phyloP scores from a whole-genome alignment of 2,329 filamentous ascomycete genomes.

The Exophiala mesophila region DNA sequence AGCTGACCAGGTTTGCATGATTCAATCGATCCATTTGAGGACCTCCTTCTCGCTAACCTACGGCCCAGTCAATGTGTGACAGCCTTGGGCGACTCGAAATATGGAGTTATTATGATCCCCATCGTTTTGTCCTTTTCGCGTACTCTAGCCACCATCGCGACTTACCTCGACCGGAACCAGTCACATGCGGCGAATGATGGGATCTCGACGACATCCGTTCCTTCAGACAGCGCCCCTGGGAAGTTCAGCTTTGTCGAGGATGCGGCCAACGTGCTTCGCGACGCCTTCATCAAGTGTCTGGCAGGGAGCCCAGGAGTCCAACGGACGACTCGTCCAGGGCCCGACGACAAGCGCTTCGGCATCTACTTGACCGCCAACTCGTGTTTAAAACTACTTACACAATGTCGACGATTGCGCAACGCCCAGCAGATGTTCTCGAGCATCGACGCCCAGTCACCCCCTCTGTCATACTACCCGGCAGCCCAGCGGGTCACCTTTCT shows the following conservation, averaged over 20 bases:
- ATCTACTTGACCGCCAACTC: conserved; percentile 92
- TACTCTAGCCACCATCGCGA: conserved; percentile 74
- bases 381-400: conserved; percentile 80
- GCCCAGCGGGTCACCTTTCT: conserved; percentile 86
- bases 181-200: conserved; percentile 57
- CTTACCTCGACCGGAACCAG: conserved; percentile 74
- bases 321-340: conserved; percentile 45
- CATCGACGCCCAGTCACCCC: conserved; percentile 76
- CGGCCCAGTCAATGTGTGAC: conserved; percentile 67
- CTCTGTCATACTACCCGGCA: conserved; percentile 74
- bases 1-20: conserved; percentile 20
- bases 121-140: conserved; percentile 78
- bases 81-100: conserved; percentile 71
- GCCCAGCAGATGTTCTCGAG: conserved; percentile 87
- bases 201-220: conserved; percentile 31
- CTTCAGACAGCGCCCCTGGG: conserved; percentile 56
- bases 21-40: neutral
- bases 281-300: conserved; percentile 84
- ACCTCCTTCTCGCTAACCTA: neutral
- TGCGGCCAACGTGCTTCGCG: conserved; percentile 82
- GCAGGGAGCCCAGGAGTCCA: conserved; percentile 52
- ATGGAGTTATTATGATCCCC: conserved; percentile 76
- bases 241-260: conserved; percentile 77
- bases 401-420: conserved; percentile 76
- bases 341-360: conserved; percentile 78